Conservation (phyloP, 108 stramenopile species). For the Mediolabrus comicus region DNA sequence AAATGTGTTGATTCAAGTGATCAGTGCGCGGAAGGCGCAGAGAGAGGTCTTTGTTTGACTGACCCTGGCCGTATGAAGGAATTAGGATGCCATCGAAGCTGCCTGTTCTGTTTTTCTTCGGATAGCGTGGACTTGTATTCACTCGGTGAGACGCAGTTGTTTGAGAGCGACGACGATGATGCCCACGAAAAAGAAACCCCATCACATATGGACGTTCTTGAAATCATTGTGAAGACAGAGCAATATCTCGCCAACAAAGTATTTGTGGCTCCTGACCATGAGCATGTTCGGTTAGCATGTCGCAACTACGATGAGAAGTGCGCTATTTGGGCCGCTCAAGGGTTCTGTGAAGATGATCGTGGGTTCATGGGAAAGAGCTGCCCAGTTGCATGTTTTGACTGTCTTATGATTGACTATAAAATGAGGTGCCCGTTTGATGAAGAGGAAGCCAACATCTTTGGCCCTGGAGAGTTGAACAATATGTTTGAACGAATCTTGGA, state of each 20-base stretch:
- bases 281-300: slow-evolving; percentile 27
- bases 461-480: slow-evolving; percentile 19
- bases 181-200: slow-evolving; percentile 19
- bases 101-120: slow-evolving; percentile 22
- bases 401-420: slow-evolving; percentile 44
- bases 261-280: slow-evolving; percentile 16
- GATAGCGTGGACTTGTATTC: slow-evolving; percentile 15
- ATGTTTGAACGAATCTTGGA: slow-evolving; percentile 49
- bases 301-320: slow-evolving; percentile 26
- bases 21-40: slow-evolving; percentile 17
- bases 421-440: slow-evolving; percentile 40
- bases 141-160: slow-evolving; percentile 12
- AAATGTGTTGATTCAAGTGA: slow-evolving; percentile 16
- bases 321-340: slow-evolving; percentile 36
- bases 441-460: slow-evolving; percentile 21
- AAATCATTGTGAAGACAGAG: slow-evolving; percentile 27
- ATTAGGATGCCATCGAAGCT: slow-evolving; percentile 24
- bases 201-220: slow-evolving; percentile 10
- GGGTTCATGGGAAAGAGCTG: slow-evolving; percentile 38
- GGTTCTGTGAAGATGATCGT: slow-evolving; percentile 11
- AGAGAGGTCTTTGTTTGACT: slow-evolving; percentile 17
- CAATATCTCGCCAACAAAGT: slow-evolving; percentile 49
- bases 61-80: slow-evolving; percentile 24
- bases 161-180: slow-evolving; percentile 8
- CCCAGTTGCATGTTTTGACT: slow-evolving; percentile 40